phyloP scores from a whole-genome alignment of 2,329 filamentous ascomycete genomes.

The Neoarthrinium moseri region DNA sequence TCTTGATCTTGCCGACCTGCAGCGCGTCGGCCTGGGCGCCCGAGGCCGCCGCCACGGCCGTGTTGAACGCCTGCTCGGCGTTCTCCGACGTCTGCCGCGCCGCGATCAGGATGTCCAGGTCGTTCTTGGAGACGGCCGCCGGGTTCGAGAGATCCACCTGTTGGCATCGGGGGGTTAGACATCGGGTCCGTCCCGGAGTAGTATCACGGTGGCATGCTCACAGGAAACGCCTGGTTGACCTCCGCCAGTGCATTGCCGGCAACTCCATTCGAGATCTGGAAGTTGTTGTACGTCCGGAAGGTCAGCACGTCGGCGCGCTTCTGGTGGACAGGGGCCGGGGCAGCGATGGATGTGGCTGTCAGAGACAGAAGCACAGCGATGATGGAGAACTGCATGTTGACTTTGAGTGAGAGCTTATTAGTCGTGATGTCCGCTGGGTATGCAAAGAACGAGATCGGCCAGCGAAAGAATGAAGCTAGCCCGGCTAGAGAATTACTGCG shows the following conservation, averaged over 20 bases:
- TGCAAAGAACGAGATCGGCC: not conserved
- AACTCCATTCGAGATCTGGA: conserved; percentile 11
- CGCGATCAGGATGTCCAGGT: conserved; percentile 9
- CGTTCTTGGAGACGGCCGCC: conserved; percentile 8
- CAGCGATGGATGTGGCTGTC: conserved; percentile 6
- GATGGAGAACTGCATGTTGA: conserved; percentile 11
- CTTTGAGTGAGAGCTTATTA: not conserved
- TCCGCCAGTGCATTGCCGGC: conserved; percentile 12
- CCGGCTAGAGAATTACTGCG: not conserved
- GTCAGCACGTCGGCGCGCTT: conserved; percentile 8
- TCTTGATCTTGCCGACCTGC: conserved; percentile 13
- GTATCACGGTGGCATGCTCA: not conserved
- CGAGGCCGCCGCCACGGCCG: conserved; percentile 6
- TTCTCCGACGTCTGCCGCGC: conserved; percentile 13
- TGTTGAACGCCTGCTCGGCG: conserved; percentile 11
- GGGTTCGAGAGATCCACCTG: conserved; percentile 10
- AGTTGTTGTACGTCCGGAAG: conserved; percentile 10
- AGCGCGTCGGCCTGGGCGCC: conserved; percentile 1
- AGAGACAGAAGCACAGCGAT: conserved; percentile 9
- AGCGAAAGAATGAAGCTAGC: conserved; percentile 1
- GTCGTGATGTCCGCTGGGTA: not conserved
- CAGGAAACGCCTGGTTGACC: conserved; percentile 11
- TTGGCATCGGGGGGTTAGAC: too few species aligned
- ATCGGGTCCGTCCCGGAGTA: too few species aligned
- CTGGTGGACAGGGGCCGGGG: not conserved